These are phyloP conservation scores for Chondrus crispus DNA, from an alignment of 23 red algal genomes.

Conservation along the genomic window DNA sequence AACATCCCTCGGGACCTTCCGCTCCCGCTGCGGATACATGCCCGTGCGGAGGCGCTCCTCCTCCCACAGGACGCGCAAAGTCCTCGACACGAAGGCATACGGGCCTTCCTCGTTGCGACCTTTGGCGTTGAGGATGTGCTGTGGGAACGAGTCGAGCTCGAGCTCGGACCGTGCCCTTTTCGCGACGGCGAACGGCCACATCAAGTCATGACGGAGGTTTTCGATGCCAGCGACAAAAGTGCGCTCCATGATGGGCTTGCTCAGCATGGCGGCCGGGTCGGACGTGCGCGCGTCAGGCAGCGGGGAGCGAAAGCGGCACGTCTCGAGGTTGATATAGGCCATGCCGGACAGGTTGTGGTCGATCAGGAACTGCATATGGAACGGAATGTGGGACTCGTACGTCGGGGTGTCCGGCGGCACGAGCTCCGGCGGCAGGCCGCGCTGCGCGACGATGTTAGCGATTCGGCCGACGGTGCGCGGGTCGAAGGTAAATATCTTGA, in stretches of 20 bases:
- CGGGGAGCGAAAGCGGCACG: constrained; percentile 64
- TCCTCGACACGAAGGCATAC: constrained; percentile 32
- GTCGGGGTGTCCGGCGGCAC: constrained; percentile 45
- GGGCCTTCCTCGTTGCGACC: background rate
- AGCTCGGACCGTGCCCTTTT: constrained; percentile 49
- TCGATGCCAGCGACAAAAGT: background rate
- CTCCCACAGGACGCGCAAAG: constrained; percentile 58
- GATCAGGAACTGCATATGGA: constrained; percentile 72
- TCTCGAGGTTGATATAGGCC: constrained; percentile 61
- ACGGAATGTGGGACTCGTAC: constrained; percentile 78
- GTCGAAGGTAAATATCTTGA: constrained; percentile 55
- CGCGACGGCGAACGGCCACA: constrained; percentile 49
- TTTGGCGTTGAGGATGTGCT: constrained; percentile 56
- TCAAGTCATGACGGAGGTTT: background rate
- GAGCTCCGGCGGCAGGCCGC: constrained; percentile 20
- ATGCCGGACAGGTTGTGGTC: constrained; percentile 83
- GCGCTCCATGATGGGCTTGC: background rate
- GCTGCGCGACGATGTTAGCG: constrained; percentile 45
- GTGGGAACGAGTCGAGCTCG: constrained; percentile 64
- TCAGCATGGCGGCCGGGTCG: background rate
- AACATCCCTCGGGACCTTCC: background rate
- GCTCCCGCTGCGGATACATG: constrained; percentile 6
- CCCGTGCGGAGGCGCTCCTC: constrained; percentile 65
- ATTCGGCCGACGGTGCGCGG: constrained; percentile 62
- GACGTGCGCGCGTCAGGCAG: constrained; percentile 15